These are phyloP conservation scores for carrot (Daucus carota) DNA, from an alignment of 129 eudicot genomes.

Conservation along the genomic window DH1_v3.0 NC_030384.2:37039001-37039500, in stretches of 20 bases:
- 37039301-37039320: not conserved
- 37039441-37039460: not conserved
- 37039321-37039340: not conserved
- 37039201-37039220: conserved; percentile 53
- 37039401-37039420: not conserved
- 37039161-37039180: not conserved
- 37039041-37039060: conserved; percentile 74
- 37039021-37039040: conserved; percentile 78
- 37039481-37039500: not conserved
- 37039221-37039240: conserved; percentile 67
- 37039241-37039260: conserved; percentile 43
- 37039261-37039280: conserved; percentile 28
- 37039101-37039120: not conserved
- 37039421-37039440: not conserved
- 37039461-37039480: not conserved
- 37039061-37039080: conserved; percentile 96
- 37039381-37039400: not conserved
- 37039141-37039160: not conserved
- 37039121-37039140: not conserved
- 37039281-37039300: not conserved
- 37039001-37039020: conserved; percentile 87
- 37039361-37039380: not conserved
- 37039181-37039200: conserved; percentile 46
- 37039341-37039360: not conserved
- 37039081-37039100: conserved; percentile 80